Evolutionary conservation across 176 grass and related monocot genomes (phyloP), one percentile per base, ranked within the genome.

Genomic region (Poa pratensis): DNA sequence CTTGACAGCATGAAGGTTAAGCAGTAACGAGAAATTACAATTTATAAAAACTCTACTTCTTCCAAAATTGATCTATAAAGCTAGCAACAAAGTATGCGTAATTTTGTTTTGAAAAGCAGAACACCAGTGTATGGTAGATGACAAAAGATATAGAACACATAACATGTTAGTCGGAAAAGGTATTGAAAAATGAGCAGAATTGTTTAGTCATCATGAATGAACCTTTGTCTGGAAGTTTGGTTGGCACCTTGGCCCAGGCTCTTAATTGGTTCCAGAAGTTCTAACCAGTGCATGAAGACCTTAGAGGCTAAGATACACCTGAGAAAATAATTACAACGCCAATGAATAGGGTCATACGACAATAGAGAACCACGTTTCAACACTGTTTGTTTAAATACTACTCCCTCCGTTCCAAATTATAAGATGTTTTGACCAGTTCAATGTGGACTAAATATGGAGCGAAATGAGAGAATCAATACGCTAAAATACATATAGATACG

Each of bases 251-350:
- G 32, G 14, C 30, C 24, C 26, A 78, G 58, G 74, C 51, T 52
- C 54, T 12, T 75, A 51, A 86, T 9, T 80, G 45, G 68, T 80
- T 42, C n/a, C 23, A 20, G 24, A 48, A 51, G 43, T 64, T 67
- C 22, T 65, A 81, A 53, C 6, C 13, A 76, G 59, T 54, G 85
- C 27, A 39, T 49, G 14, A 76, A 87, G 18, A 77, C 20, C 35
- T 26, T n/a, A 20, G 9, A 71, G 4, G 58, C 7, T 19, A 71
- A 43, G 39, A 72, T 1, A 77, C 16, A 57, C 72, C 64, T 78
- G 64, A 69, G 28, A 28, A 64, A 20, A 12, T 30, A 78, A 20
- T 20, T n/a, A 39, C 1, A 40, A 72, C 62, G 46, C 28, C 6
- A 54, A 73, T 16, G 32, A 84, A 55, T 60, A 60, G 17, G 59